Conservation (phyloP, 192 early-diverging fungal genomes). For the Mortierella claussenii region DNA sequence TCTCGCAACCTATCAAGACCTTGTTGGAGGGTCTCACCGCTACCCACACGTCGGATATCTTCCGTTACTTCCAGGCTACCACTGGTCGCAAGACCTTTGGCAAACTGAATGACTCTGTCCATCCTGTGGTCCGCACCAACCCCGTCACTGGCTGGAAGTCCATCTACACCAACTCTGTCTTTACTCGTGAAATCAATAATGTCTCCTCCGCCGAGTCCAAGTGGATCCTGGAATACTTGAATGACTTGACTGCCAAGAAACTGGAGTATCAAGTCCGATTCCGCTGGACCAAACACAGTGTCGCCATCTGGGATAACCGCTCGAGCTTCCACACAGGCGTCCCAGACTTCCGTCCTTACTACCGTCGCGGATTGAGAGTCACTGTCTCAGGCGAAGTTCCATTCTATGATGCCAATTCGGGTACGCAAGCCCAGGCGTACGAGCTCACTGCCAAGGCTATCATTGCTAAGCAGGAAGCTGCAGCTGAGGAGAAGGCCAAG, state of each 20-base stretch:
- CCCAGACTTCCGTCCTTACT: constrained; percentile 45
- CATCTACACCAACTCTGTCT: constrained; percentile 71
- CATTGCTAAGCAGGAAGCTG: constrained; percentile 44
- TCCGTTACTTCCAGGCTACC: constrained; percentile 33
- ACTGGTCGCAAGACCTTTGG: constrained; percentile 54
- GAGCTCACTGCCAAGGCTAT: constrained; percentile 32
- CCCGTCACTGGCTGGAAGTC: constrained; percentile 77
- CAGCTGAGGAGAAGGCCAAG: constrained; percentile 20
- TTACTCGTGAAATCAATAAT: constrained; percentile 67
- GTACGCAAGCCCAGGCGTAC: constrained; percentile 45
- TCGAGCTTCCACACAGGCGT: constrained; percentile 62
- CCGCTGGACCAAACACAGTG: constrained; percentile 66
- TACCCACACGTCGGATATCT: constrained; percentile 57
- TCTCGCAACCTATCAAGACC: constrained; percentile 64
- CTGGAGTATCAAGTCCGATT: constrained; percentile 68
- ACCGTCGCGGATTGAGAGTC: constrained; percentile 32
- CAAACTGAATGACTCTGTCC: constrained; percentile 37
- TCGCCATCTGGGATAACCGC: constrained; percentile 79
- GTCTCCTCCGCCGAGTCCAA: constrained; percentile 65
- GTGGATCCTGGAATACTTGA: constrained; percentile 65
- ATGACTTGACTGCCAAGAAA: constrained; percentile 60
- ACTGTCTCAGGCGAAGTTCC: constrained; percentile 49
- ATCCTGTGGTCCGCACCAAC: constrained; percentile 70
- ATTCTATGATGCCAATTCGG: constrained; percentile 26
- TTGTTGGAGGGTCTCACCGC: constrained; percentile 69